Conservation (phyloP, 2,329 filamentous ascomycete genomes). For the Aspergillus ochraceoroseus region DNA sequence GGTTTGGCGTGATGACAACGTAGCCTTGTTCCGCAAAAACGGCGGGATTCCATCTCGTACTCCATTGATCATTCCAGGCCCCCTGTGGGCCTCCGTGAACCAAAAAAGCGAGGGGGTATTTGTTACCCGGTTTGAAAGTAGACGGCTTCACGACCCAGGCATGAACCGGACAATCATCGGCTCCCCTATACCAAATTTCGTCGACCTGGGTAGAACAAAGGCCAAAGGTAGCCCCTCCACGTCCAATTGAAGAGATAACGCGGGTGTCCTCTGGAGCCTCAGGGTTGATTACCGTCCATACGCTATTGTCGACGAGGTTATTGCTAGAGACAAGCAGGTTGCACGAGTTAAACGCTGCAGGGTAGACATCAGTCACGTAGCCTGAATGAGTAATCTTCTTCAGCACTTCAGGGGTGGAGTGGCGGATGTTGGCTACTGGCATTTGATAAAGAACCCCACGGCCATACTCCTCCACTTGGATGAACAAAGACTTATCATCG, state of each 20-base stretch:
- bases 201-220: constrained; percentile 42
- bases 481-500: constrained; percentile 40
- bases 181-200: constrained; percentile 46
- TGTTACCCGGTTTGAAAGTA: constrained; percentile 43
- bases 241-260: constrained; percentile 38
- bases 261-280: constrained; percentile 26
- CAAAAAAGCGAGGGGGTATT: constrained; percentile 53
- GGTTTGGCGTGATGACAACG: constrained; percentile 56
- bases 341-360: constrained; percentile 32
- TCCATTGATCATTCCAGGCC: constrained; percentile 54
- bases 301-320: constrained; percentile 44
- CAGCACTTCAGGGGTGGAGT: constrained; percentile 29
- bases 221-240: constrained; percentile 39
- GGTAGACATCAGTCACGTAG: constrained; percentile 39
- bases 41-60: constrained; percentile 51
- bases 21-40: constrained; percentile 60
- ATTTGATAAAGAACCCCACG: constrained; percentile 43
- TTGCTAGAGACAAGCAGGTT: constrained; percentile 43
- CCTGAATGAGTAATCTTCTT: constrained; percentile 40
- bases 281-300: constrained; percentile 42
- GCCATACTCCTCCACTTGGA: constrained; percentile 42
- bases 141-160: constrained; percentile 48
- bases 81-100: constrained; percentile 52
- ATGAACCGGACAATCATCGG: constrained; percentile 42
- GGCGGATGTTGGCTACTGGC: constrained; percentile 28